phyloP scores from a whole-genome alignment of 129 eudicot species.

The Flaveria ramosissima region DNA sequence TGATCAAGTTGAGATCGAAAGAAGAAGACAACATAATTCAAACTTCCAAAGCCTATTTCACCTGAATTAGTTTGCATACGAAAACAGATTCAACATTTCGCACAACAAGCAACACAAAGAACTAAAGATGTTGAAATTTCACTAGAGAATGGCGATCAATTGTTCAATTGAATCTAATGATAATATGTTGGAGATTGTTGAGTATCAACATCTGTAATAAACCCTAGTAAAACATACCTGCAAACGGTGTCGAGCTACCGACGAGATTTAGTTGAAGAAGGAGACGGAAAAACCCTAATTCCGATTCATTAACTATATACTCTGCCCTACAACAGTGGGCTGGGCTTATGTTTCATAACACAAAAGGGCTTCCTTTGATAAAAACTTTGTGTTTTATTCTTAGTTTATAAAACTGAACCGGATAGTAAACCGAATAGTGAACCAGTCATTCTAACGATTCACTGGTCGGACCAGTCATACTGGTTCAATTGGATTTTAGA shows the following conservation, averaged over 20 bases:
- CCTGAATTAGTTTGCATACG: background rate
- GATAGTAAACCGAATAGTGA: too few species aligned
- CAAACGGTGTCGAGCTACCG: constrained; percentile 19
- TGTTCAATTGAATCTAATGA: background rate
- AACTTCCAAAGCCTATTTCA: background rate
- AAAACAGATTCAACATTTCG: background rate
- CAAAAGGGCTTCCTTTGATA: background rate
- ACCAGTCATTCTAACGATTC: too few species aligned
- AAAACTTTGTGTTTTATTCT: too few species aligned
- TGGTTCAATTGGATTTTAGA: too few species aligned
- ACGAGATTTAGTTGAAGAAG: constrained; percentile 24
- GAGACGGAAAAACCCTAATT: constrained; percentile 32
- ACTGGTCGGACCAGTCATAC: too few species aligned
- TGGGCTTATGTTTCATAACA: background rate
- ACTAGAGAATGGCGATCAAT: background rate
- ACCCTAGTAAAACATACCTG: constrained; percentile 10
- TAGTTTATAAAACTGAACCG: too few species aligned
- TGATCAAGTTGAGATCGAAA: background rate
- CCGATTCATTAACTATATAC: background rate
- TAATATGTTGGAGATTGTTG: background rate
- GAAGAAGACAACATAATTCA: background rate
- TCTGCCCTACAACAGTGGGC: constrained; percentile 7
- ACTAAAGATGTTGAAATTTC: background rate
- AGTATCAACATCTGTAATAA: background rate
- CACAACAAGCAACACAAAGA: background rate